Conservation (phyloP, 2,329 filamentous ascomycete genomes). For the Aspergillus japonicus region DNA sequence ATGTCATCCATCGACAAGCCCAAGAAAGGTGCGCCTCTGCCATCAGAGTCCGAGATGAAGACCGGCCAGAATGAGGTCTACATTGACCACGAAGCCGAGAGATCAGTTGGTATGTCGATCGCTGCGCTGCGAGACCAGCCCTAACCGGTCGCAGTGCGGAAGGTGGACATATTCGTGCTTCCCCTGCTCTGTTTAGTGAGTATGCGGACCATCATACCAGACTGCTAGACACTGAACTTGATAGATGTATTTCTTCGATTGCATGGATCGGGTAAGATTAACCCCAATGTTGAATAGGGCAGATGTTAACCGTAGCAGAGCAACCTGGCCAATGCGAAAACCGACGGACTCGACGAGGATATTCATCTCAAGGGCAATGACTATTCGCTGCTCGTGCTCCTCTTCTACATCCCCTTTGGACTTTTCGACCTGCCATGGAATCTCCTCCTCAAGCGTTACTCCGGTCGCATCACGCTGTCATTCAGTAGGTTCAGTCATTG, state of each 20-base stretch:
- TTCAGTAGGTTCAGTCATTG: slow-evolving; percentile 13
- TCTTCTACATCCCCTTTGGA: slow-evolving; percentile 54
- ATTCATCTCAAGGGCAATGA: slow-evolving; percentile 36
- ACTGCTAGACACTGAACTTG: neutral
- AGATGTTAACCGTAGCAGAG: slow-evolving; percentile 29
- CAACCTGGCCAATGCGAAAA: slow-evolving; percentile 49
- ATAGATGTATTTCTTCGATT: slow-evolving; percentile 43
- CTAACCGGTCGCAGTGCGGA: slow-evolving; percentile 18
- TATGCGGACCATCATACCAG: too few species aligned
- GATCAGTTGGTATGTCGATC: slow-evolving; percentile 30
- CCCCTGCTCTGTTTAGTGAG: slow-evolving; percentile 44
- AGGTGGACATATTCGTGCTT: slow-evolving; percentile 46
- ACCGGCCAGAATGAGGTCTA: slow-evolving; percentile 24
- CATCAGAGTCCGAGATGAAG: slow-evolving; percentile 18
- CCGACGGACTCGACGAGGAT: slow-evolving; percentile 49
- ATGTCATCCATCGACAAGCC: neutral
- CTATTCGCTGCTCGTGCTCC: slow-evolving; percentile 38
- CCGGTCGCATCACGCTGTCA: slow-evolving; percentile 44
- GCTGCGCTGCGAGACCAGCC: neutral
- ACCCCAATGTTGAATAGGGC: too few species aligned
- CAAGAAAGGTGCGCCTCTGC: slow-evolving; percentile 3
- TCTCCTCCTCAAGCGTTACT: slow-evolving; percentile 40
- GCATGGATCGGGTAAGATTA: slow-evolving; percentile 29
- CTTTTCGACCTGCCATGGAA: slow-evolving; percentile 51
- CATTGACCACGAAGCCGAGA: slow-evolving; percentile 35